A percentile compares a stretch with the other conserved stretches of the same genome.
Conservation (phyloP, 2,329 filamentous ascomycete genomes). For the Clonostachys rhizophaga region DNA sequence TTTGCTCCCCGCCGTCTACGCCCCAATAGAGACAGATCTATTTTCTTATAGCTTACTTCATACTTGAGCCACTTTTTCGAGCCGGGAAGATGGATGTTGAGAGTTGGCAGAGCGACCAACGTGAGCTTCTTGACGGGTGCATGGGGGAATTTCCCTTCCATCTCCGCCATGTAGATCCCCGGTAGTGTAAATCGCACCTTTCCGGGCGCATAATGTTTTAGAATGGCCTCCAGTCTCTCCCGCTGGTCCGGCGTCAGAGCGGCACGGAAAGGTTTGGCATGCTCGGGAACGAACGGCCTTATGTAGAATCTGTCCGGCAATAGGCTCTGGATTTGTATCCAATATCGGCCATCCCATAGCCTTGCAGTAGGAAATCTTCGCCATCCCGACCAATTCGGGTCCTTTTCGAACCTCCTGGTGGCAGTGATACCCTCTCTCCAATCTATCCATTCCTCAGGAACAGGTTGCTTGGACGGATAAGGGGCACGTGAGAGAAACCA, state of each 20-base stretch:
- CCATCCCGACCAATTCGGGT: constrained; percentile 16
- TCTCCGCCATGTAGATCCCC: constrained; percentile 43
- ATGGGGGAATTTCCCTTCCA: not conserved
- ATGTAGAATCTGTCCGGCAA: constrained; percentile 23
- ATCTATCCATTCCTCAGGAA: not conserved
- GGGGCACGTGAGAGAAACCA: constrained; percentile 44
- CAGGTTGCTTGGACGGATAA: constrained; percentile 31
- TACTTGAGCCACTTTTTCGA: constrained; percentile 43
- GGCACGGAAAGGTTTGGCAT: constrained; percentile 43
- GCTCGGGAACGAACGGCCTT: constrained; percentile 36
- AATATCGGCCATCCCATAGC: constrained; percentile 59
- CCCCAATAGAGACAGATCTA: constrained; percentile 29
- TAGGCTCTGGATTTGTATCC: constrained; percentile 30
- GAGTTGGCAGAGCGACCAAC: constrained; percentile 47
- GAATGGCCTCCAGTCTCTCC: constrained; percentile 28
- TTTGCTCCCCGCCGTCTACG: not conserved
- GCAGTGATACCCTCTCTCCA: not conserved
- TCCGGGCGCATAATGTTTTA: constrained; percentile 45
- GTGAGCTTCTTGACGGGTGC: constrained; percentile 17
- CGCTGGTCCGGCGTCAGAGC: constrained; percentile 25
- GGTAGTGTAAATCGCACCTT: constrained; percentile 53
- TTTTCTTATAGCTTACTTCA: constrained; percentile 43
- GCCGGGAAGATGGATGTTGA: constrained; percentile 40
- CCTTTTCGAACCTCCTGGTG: not conserved
- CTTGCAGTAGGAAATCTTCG: constrained; percentile 21